Evolutionary conservation across 768 basidiomycete species (phyloP).

Genomic region (Boletus huronensis): DNA sequence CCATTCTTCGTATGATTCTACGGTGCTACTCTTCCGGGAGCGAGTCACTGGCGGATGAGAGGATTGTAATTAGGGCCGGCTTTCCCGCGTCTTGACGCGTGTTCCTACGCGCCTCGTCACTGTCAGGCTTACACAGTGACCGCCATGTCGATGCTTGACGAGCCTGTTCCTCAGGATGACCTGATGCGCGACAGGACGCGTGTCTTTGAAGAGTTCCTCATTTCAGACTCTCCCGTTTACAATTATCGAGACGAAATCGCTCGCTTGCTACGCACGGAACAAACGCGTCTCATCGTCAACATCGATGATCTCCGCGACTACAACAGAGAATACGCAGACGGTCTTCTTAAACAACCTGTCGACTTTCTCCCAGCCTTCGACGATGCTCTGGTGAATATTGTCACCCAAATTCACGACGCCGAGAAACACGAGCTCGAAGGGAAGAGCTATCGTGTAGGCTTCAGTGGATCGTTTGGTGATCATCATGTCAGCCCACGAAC

Average conservation of each 20-base stretch:
- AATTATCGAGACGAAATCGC: constrained; percentile 86
- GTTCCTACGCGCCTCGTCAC: constrained; percentile 11
- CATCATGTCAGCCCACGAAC: constrained; percentile 96
- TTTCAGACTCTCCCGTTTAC: constrained; percentile 60
- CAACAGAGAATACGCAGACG: constrained; percentile 82
- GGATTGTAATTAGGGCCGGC: constrained; percentile 38
- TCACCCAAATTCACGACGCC: constrained; percentile 69
- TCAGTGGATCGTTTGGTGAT: constrained; percentile 96
- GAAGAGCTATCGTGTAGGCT: constrained; percentile 82
- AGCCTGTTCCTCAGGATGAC: constrained; percentile 65
- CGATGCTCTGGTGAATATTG: constrained; percentile 69
- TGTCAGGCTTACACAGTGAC: neutral
- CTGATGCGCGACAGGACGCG: constrained; percentile 73
- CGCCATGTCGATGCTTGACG: constrained; percentile 40
- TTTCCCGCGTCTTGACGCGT: constrained; percentile 21
- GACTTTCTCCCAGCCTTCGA: constrained; percentile 90
- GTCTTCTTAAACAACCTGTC: constrained; percentile 83
- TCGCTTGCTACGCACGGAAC: constrained; percentile 76
- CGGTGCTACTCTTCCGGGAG: no score
- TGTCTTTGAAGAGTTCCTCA: constrained; percentile 80
- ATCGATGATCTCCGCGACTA: constrained; percentile 95
- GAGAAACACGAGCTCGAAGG: constrained; percentile 79
- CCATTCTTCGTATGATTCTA: no score
- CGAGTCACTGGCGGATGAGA: neutral
- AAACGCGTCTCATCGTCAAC: constrained; percentile 90